phyloP scores from a whole-genome alignment of 1,139 yeast species.

The Starmera stellimalicola region DNA sequence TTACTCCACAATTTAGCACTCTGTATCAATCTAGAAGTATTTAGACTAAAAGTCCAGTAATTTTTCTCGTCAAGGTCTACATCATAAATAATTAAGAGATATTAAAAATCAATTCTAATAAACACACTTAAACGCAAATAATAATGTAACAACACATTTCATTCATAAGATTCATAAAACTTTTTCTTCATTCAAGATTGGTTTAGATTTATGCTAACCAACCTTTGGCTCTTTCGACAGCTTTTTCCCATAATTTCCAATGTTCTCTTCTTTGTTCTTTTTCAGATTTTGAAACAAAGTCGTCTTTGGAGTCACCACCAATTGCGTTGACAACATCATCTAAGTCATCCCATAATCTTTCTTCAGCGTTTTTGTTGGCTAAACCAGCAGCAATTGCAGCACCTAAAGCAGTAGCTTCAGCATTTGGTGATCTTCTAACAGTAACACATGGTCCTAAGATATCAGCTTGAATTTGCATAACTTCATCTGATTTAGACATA shows the following conservation, averaged over 20 bases:
- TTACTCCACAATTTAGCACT: no score
- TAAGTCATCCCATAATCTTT: conserved; percentile 65
- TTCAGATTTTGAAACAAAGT: conserved; percentile 51
- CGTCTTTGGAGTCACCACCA: conserved; percentile 28
- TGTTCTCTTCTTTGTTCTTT: conserved; percentile 52
- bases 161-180: not conserved
- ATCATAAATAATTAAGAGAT: no score
- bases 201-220: conserved; percentile 43
- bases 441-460: conserved; percentile 80
- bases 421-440: conserved; percentile 70
- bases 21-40: no score
- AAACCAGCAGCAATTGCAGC: conserved; percentile 95
- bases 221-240: conserved; percentile 65
- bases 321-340: conserved; percentile 43
- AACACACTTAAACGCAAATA: no score
- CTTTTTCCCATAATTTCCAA: conserved; percentile 78
- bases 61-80: no score
- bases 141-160: no score
- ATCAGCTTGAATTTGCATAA: conserved; percentile 91
- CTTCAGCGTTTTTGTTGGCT: conserved; percentile 41
- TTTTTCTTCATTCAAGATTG: no score
- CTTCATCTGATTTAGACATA: conserved; percentile 85
- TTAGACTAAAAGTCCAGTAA: no score
- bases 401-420: conserved; percentile 93
- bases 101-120: no score